Evolutionary conservation across 176 grass and related monocot genomes (phyloP), one percentile per base, ranked within the genome.

Genomic region (Triticum timopheevii): DNA sequence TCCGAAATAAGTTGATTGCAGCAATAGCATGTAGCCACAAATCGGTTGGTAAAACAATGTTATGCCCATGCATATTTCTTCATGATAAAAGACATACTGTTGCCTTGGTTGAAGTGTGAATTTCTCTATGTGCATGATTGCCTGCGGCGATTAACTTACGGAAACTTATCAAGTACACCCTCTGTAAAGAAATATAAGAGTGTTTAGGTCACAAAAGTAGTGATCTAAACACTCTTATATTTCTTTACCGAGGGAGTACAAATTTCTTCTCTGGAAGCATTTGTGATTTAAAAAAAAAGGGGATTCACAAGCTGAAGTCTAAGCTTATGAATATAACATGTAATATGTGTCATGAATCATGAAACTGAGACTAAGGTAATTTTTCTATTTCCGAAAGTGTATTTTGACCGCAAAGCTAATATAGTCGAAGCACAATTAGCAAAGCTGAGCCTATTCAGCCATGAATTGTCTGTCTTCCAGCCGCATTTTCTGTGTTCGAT

Each of bases 1-100:
- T 69, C 38, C 54, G 1, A 56, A 91, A 88, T 88, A 85, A 88
- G 23, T 81, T 62, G 36, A 23, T 64, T 67, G 33, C 72, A 81
- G 50, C 50, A 81, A 72, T 76, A 54, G 23, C 63, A 76, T 91
- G 70, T 63, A 81, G 68, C 49, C 61, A 50, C 36, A 5, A 88
- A 61, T 61, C 11, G 40, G 19, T 23, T 3, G 22, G 52, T 12
- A 69, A 69, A 91, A 22, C 68, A 80, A 50, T 66, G 70, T 0
- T 47, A 77, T 54, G 31, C 9, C 9, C 4, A 56, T 74, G 64
- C 3, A 56, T 74, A 65, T 39, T 79, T 66, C 52, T 78, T 77
- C 31, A 33, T 79, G 80, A 68, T 27, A 52, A 59, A 59, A 90
- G 27, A 70, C 69, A 17, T n/a, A 65, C 5, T 74, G 22, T 73